These are phyloP conservation scores for Verticillium longisporum DNA, from an alignment of 2,329 filamentous ascomycete species.

Conservation along the genomic window DNA sequence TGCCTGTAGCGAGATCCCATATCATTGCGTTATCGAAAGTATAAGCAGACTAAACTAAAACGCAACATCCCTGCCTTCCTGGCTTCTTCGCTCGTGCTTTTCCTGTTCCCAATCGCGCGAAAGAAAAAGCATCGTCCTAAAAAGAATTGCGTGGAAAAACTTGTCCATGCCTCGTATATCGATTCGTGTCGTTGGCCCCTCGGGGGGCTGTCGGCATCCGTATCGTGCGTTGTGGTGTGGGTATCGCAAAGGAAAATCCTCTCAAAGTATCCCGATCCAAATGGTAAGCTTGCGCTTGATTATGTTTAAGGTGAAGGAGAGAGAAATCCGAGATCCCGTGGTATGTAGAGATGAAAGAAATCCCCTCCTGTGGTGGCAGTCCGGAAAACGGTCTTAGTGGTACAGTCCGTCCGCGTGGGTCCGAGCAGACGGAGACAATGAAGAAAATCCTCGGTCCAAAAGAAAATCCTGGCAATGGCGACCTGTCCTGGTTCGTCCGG, in stretches of 20 bases:
- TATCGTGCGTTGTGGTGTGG: conserved; percentile 8
- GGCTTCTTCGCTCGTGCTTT: not conserved
- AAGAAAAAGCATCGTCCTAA: not conserved
- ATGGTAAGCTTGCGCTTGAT: conserved; percentile 11
- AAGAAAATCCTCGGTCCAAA: not conserved
- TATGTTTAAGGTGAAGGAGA: conserved; percentile 11
- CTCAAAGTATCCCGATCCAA: conserved; percentile 5
- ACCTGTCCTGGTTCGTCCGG: not conserved
- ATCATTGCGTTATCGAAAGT: conserved; percentile 1
- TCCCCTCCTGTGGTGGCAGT: conserved; percentile 5
- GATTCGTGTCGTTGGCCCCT: not conserved
- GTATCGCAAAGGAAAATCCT: conserved; percentile 12
- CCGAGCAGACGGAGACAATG: not conserved
- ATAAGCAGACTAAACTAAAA: not conserved
- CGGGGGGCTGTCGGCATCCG: not conserved
- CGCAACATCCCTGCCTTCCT: not conserved
- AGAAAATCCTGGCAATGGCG: not conserved
- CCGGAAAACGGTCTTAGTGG: conserved; percentile 10
- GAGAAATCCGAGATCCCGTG: conserved; percentile 9
- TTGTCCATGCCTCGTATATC: not conserved
- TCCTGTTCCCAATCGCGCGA: not conserved
- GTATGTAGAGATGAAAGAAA: conserved; percentile 7
- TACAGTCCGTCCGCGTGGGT: conserved; percentile 9
- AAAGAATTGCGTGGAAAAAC: not conserved
- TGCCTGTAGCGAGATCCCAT: not conserved